These are phyloP conservation scores for Cucumis melo DNA, from an alignment of 306 rosid genomes.

Conservation along the genomic window DNA sequence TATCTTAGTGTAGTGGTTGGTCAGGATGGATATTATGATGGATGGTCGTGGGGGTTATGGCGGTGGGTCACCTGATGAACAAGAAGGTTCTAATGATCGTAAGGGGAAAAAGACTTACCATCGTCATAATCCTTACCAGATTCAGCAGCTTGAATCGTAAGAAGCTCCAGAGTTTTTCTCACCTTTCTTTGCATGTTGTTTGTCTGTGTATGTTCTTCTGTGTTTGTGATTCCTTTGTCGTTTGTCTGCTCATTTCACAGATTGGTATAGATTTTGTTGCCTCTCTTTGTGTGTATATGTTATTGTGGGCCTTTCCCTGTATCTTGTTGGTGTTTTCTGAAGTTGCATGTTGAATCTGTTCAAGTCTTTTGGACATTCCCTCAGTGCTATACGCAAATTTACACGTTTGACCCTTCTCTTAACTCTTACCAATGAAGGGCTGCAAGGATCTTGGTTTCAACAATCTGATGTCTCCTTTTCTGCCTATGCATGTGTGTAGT, in stretches of 20 bases:
- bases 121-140: slow-evolving; percentile 38
- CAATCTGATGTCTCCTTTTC: not conserved
- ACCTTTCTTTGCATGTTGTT: not conserved
- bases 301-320: not conserved
- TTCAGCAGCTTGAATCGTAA: slow-evolving; percentile 46
- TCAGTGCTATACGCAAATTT: not conserved
- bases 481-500: not conserved
- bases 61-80: slow-evolving; percentile 30
- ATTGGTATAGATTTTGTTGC: not conserved
- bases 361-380: not conserved
- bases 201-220: not conserved
- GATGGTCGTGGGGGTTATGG: slow-evolving; percentile 13
- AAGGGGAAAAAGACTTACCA: slow-evolving; percentile 19
- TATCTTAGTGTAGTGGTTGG: not conserved
- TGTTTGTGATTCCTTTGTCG: not conserved
- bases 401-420: not conserved
- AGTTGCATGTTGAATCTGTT: slow-evolving; percentile 6
- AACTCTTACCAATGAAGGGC: not conserved
- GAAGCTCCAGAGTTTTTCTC: not conserved
- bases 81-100: slow-evolving; percentile 9
- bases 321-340: not conserved
- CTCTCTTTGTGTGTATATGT: not conserved
- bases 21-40: slow-evolving; percentile 18
- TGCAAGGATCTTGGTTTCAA: not conserved
- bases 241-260: not conserved